Evolutionary conservation across 805 yeast species (phyloP), one percentile per base, ranked within the genome.

Genomic region (Millerozyma acaciae): DNA sequence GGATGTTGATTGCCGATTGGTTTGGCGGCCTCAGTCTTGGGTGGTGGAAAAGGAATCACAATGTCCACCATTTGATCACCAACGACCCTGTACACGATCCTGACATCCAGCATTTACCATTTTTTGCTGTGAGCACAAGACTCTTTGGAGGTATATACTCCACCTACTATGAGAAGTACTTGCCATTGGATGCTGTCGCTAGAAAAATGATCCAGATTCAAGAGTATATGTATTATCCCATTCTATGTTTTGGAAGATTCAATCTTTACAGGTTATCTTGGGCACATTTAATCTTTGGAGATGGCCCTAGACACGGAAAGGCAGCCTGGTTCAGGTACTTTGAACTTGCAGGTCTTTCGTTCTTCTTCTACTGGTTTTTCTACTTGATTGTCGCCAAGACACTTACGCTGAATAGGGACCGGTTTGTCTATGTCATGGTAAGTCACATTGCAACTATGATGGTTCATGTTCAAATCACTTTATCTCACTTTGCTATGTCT

Each of bases 11-110:
- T 31, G 94, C 95, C 1, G 77, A 84, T 41, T 87, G 71, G 65
- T 58, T 78, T 32, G 96, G 96, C n/a, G 96, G 96, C 0, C 66
- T 87, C 26, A 84, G 95, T 28, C 52, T 86, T 14, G 95, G 95
- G 2, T 87, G 96, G 96, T 87, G 96, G 96, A 88, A 87, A 48
- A 69, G 89, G 33, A 87, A 84, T 57, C 96, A 87, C 59, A 87
- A 87, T 53, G 94, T 87, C n/a, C 96, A 87, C 57, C 96, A 87
- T 54, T 61, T 87, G 32, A 72, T 87, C 34, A 84, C 96, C n/a
- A 87, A 87, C 56, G 95, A 87, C 51, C 96, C 96, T 0, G 82
- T 83, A 2, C 95, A 88, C 52, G 96, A 87, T 50, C 96, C 96
- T 0, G 96, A 87, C 59, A 88, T 87, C 52, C 96, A 87, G 58